Evolutionary conservation across 106 monocot genomes (phyloP), one percentile per base, ranked within the genome.

Genomic region (Dendrobium officinale): DNA sequence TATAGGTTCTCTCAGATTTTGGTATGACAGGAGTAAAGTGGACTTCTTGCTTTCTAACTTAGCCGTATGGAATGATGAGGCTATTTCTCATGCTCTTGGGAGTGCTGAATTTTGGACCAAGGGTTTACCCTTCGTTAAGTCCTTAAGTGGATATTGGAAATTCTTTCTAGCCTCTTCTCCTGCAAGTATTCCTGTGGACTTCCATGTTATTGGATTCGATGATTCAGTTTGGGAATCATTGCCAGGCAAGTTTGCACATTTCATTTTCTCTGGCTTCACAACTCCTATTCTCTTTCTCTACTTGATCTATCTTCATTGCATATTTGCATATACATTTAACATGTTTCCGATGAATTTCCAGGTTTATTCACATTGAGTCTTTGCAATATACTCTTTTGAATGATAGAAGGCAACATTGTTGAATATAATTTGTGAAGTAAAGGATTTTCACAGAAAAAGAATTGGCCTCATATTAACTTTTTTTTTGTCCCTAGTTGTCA

Each of bases 31-130:
- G 42, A 92, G 82, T 80, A 92, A 94, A 78, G 94, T 88, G 43
- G 86, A 92, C 79, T 85, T 87, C 77, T 78, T 84, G 48, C 54
- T 56, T 80, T 85, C 94, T 56, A 81, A 82, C 70, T 79, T 82
- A 55, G 97, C 97, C 80, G 84, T 81, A 4, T 98, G 97, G 97
- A 80, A 94, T 80, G 97, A 94, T 79, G 92, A 92, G 81, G 97
- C 97, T 75, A 85, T 98, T 70, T 80, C 74, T 72, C 89, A 73
- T 75, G 88, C 94, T 24, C 90, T 94, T 75, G 88, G 92, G 75
- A 91, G 94, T 88, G 94, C 97, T 72, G 89, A 89, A 56, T 86
- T 72, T 67, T 98, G 94, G 97, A 92, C 91, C 47, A 92, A 91
- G 64, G 91, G 83, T 19, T 89, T 98, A 43, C 94, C 92, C 68